These are phyloP conservation scores for Globisporangium lucens DNA, from an alignment of 352 stramenopile species.

Conservation along the genomic window DNA sequence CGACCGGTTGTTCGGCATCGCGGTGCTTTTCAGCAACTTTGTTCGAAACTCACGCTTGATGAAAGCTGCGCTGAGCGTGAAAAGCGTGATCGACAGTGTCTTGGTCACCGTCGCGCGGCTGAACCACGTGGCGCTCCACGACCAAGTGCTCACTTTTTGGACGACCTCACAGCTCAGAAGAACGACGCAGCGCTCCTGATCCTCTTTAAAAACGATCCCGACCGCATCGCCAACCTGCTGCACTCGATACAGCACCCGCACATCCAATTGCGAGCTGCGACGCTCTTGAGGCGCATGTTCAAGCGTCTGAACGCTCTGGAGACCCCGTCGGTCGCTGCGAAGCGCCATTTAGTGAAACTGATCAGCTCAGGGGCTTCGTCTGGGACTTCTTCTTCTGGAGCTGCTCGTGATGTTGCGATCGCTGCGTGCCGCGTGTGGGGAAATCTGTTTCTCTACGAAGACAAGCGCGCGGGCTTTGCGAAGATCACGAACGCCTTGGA, in stretches of 20 bases:
- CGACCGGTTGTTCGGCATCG: constrained; percentile 36
- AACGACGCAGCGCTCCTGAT: constrained; percentile 39
- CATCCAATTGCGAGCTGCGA: constrained; percentile 31
- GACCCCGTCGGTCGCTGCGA: constrained; percentile 36
- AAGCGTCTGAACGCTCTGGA: constrained; percentile 44
- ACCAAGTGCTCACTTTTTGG: constrained; percentile 51
- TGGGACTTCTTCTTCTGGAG: background rate
- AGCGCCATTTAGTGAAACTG: constrained; percentile 45
- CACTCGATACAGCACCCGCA: constrained; percentile 27
- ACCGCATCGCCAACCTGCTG: constrained; percentile 56
- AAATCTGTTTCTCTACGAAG: constrained; percentile 56
- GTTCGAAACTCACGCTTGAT: constrained; percentile 28
- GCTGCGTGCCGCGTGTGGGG: constrained; percentile 52
- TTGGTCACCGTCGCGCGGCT: constrained; percentile 34
- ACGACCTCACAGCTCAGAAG: constrained; percentile 43
- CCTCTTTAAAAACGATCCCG: constrained; percentile 42
- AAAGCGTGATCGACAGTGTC: constrained; percentile 29
- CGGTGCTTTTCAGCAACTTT: constrained; percentile 41
- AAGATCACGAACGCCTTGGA: constrained; percentile 34
- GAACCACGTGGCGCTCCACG: constrained; percentile 34
- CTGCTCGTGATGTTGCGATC: constrained; percentile 21
- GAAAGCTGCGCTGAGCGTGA: constrained; percentile 30
- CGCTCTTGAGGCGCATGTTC: constrained; percentile 51
- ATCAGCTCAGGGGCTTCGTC: constrained; percentile 8
- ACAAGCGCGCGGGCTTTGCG: constrained; percentile 50